Base-by-base conservation (phyloP, 345 rosid species). In the Euphorbia lathyris region DNA sequence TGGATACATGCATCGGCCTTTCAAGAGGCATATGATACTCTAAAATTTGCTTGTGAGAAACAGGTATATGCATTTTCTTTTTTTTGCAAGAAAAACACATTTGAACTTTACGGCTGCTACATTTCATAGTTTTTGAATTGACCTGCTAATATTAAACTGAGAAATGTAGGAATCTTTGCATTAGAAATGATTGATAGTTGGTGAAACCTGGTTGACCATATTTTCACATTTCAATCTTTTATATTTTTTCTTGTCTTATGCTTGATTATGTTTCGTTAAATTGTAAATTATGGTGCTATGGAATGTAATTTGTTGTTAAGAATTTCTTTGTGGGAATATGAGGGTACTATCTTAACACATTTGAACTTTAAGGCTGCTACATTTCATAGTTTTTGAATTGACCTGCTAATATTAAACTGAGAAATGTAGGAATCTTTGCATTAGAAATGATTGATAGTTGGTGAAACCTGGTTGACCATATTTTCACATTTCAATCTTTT, bases 1-100 rank as follows among this genome's bases (percentile, higher is more conserved):
- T 94, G 95, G 97, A 83, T 91, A 70, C 97, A 91, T 89, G 89
- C 93, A 74, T 86, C 89, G 48, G 90, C 95, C 69, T 87, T 88
- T 78, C 67, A 23, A 63, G 96, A 91, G 81, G 98, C 90, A 82
- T 90, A 64, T 82, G 80, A 73, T 72, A 83, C 93, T 70, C 76
- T 94, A 56, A 83, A 85, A 72, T 72, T 72, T 51, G 89, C 93
- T 69, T 89, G 87, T 78, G 83, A 86, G 77, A 86, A 86, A 57
- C 89, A 77, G 95, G 92, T 91, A 72, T 38, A 22, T 52, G 7
- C 43, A 56, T 51, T 32, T 60, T 26, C 23, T 64, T 68, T 40
- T 68, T 40, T 14, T 40, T 26, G n/a, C 34, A 22, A n/a, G 52
- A 51, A 30, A 27, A 19, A 58, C 52, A 1, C 40, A 25, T 76